Evolutionary conservation across 2,329 filamentous ascomycete species (phyloP).

Genomic region (Aspergillus glaucus): DNA sequence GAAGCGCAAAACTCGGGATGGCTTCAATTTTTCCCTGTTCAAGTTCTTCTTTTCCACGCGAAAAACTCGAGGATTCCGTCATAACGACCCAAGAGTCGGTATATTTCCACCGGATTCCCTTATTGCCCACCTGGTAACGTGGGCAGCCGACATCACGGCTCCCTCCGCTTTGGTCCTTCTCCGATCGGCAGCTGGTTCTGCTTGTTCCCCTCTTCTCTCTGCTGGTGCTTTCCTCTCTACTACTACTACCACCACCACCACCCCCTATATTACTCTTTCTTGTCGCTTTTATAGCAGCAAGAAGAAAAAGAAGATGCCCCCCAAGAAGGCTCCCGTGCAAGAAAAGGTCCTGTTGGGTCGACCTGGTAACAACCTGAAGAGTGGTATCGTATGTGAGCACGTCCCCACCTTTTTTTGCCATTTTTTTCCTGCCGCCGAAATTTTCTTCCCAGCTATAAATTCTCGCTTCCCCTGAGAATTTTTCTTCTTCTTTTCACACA

Average conservation of each 20-base stretch:
- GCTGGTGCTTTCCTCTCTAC: constrained; percentile 8
- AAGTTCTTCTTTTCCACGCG: constrained; percentile 3
- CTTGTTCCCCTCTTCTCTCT: constrained; percentile 27
- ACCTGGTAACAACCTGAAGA: constrained; percentile 97
- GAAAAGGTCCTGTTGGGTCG: constrained; percentile 95
- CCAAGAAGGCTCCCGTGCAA: constrained; percentile 86
- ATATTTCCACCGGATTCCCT: no score
- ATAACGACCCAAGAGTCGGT: no score
- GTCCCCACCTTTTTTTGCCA: constrained; percentile 29
- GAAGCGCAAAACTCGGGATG: constrained; percentile 14
- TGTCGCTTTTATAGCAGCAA: constrained; percentile 49
- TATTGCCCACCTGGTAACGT: constrained; percentile 14
- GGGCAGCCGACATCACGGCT: constrained; percentile 26
- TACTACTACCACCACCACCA: constrained; percentile 5
- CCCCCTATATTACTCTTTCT: constrained; percentile 1
- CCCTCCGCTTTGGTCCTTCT: constrained; percentile 38
- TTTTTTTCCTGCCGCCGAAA: constrained; percentile 21
- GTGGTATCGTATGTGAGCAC: constrained; percentile 83
- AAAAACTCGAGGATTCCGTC: background rate
- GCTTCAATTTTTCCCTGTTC: constrained; percentile 3
- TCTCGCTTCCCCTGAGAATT: constrained; percentile 10
- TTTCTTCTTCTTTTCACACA: constrained; percentile 5
- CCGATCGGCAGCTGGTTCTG: constrained; percentile 62
- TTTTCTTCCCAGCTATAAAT: constrained; percentile 18
- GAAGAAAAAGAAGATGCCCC: constrained; percentile 75